Base-by-base conservation (phyloP, 2,329 filamentous ascomycete species). In the Claviceps pazoutovae region DNA sequence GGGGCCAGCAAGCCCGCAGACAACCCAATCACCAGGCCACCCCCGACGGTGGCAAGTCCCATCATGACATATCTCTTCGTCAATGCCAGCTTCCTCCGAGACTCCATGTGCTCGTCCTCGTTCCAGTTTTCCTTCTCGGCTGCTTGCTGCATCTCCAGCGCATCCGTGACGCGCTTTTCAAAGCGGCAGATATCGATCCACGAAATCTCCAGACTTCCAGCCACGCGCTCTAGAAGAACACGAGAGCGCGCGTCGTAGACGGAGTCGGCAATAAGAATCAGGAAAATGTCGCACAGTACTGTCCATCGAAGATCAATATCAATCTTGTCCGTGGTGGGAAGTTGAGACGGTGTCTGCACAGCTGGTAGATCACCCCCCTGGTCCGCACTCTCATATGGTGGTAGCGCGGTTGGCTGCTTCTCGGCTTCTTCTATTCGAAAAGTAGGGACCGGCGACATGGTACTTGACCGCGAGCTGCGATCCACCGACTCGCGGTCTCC, bases 241-340 rank as follows among this genome's bases (percentile, higher is more conserved):
- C 93, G 80, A 5, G 93, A 97, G 30, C 93, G 83, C 14, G 91
- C 74, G 64, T 98, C 93, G 65, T 98, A 98, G 13, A 86, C 76
- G 1, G 89, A 93, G 67, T 97, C 91, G n/a, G 91, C 87, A 59
- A 98, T 90, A n/a, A 98, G 76, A 4, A 96, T 82, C 4, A 98
- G 76, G 65, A 98, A 98, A 4, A 98, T 72, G 67, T 98, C 93
- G 64, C 93, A 98, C 2, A 98, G 78, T 0, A 97, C 86, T 0
- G 93, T 98, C 93, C 93, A 98, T 17, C 93, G 82, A 51, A 98
- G 76, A 65, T 98, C 93, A 53, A 98, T 95, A 62, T 97, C 91
- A 53, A 98, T 86, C 59, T 87, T 93, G 52, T 84, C 80, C 1
- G 85, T 88, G 3, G 79, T 81, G 1, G 88, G 86, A 56, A 97